Base-by-base conservation (phyloP, 805 yeast species). In the Candida ulmi region DNA sequence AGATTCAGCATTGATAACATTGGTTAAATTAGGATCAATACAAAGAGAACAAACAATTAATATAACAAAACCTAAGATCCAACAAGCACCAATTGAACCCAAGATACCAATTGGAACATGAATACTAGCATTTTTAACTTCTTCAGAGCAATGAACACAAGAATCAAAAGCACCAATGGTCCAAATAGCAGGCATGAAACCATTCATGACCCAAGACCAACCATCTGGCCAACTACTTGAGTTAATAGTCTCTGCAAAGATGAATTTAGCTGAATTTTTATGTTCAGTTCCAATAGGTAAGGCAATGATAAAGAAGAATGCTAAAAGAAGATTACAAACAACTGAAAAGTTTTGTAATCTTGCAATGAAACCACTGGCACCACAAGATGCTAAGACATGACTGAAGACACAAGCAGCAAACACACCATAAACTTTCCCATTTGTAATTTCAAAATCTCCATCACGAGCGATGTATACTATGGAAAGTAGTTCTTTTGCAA, bases 111-210 rank as follows among this genome's bases (percentile, higher is more conserved):
- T 61, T 12, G 88, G 87, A 12, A 80, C 80, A 17, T 83, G 65
- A 39, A 48, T 68, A 3, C 78, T 63, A 12, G 86, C 82, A 50
- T 78, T 73, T 40, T 67, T 66, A 17, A 83, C 81, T 57, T 81
- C 88, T 57, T 81, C 88, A 12, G 81, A 68, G 78, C 80, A 76
- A 60, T 81, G 87, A 35, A 81, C 78, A 50, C 82, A 76, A 5
- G 83, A 74, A 56, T 81, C 88, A 55, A 79, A 80, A 2, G 83
- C 80, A 30, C 84, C 83, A 59, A 81, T 78, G 23, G 86, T 79
- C 88, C 88, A 82, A 42, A 80, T 72, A 4, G 79, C 76, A 0
- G 86, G 80, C 73, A 78, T 71, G 71, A 78, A 75, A 2, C 59
- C 59, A 50, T 78, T 63, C 45, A 68, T 57, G 30, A 64, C 41